Evolutionary conservation across 2,329 filamentous ascomycete species (phyloP), one percentile per base, ranked within the genome.

Genomic region (Calonectria pseudoreteaudii): DNA sequence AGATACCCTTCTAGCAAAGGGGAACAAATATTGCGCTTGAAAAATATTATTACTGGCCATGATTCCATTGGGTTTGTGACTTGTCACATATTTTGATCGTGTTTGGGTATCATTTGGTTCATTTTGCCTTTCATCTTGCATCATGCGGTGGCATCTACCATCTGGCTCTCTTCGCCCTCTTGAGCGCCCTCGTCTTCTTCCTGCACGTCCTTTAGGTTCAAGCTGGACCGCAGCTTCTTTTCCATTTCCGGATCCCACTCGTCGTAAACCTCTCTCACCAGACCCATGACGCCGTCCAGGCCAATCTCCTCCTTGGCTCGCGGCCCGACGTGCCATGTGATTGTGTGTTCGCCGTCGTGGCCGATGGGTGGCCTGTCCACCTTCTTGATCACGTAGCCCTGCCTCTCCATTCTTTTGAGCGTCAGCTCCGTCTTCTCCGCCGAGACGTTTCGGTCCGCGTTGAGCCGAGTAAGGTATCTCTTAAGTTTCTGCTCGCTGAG

Each of bases 301-400:
- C 94, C 94, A 44, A 98, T 91, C 84, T 98, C 97, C 10, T 96
- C 89, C 84, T 94, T 97, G 8, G 94, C 96, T 28, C 97, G 90
- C 8, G 95, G 93, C 0, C 97, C 97, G 18, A 98, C 91, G 70
- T 94, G 91, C 90, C 95, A 99, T 62, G 94, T 95, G 10, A 95
- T 88, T 3, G 91, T 88, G 75, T 96, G 93, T 47, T 98, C 94
- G 31, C 94, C 94, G 1, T 91, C 92, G 36, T 87, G 79, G 6
- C 85, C 84, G 82, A 81, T 82, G 72, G 84, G 83, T 16, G 87
- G 87, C 56, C 86, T 90, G 78, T 98, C 95, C 26, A 92, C 90
- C 65, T 93, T 89, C 76, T 91, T 94, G 44, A 95, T 88, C 3
- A 99, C 86, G 81, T 99, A 99, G 0, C 94, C 94, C 68, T 98